phyloP scores from a whole-genome alignment of 768 basidiomycete genomes.

The Hirschioporus abietinus region DNA sequence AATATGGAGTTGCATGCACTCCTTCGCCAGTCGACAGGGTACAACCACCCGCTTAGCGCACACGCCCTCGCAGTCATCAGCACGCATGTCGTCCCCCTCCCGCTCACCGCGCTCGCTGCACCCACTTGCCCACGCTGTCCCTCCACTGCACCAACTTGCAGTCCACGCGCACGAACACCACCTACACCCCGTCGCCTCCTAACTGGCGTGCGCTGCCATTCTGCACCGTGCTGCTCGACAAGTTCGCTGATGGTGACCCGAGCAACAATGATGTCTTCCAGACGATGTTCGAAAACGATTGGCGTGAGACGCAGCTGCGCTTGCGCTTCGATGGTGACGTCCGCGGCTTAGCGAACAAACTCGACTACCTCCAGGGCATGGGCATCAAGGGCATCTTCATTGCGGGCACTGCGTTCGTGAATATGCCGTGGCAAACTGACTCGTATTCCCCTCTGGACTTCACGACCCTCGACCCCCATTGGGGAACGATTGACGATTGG shows the following conservation, averaged over 20 bases:
- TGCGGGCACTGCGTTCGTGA: conserved; percentile 87
- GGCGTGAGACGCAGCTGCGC: too few relatives aligned
- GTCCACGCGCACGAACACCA: too few relatives aligned
- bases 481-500: conserved; percentile 84
- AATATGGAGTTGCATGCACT: conserved; percentile 93
- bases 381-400: conserved; percentile 82
- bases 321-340: too few relatives aligned
- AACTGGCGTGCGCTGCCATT: too few relatives aligned
- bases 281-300: too few relatives aligned
- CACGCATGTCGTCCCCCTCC: conserved; percentile 18
- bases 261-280: too few relatives aligned
- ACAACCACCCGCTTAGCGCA: not conserved
- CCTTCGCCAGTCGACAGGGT: not conserved
- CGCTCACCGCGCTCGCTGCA: conserved; percentile 24
- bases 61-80: not conserved
- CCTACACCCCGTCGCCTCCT: too few relatives aligned
- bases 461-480: conserved; percentile 86
- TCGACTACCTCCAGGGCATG: conserved; percentile 91
- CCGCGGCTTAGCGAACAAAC: conserved; percentile 61
- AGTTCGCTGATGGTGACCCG: too few relatives aligned
- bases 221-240: too few relatives aligned
- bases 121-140: not conserved
- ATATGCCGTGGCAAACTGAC: conserved; percentile 97
- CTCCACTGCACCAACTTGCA: not conserved
- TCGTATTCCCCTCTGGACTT: conserved; percentile 97